A percentile compares a stretch with the other conserved stretches of the same genome.
These are phyloP conservation scores for Cladophialophora exuberans DNA, from an alignment of 2,329 filamentous ascomycete species.

Conservation along the genomic window DNA sequence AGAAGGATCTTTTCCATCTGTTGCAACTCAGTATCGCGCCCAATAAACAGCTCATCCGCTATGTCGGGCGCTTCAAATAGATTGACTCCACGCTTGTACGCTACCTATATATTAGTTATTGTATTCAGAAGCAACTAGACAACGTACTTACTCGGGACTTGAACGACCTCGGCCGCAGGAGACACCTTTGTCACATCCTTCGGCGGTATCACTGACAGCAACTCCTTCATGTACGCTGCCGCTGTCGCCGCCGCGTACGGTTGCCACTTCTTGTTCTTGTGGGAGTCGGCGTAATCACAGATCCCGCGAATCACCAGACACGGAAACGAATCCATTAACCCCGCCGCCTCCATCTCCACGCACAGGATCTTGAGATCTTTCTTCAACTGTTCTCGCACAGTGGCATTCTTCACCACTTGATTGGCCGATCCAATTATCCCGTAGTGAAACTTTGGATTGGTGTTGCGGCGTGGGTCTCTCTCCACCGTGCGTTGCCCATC, in stretches of 20 bases:
- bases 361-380: slow-evolving; percentile 6
- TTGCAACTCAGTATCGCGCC: slow-evolving; percentile 15
- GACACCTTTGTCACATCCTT: background rate
- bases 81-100: slow-evolving; percentile 11
- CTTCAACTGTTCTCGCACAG: slow-evolving; percentile 20
- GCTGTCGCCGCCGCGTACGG: slow-evolving; percentile 31
- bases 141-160: no score
- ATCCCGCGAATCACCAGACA: slow-evolving; percentile 33
- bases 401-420: slow-evolving; percentile 33
- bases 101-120: background rate
- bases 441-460: slow-evolving; percentile 31
- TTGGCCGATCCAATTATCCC: slow-evolving; percentile 37
- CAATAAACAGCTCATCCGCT: slow-evolving; percentile 17
- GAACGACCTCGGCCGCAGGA: background rate
- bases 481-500: background rate
- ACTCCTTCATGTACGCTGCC: slow-evolving; percentile 31
- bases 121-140: no score
- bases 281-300: slow-evolving; percentile 33
- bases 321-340: slow-evolving; percentile 29
- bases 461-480: background rate
- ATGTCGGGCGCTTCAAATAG: slow-evolving; percentile 16
- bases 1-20: slow-evolving; percentile 24
- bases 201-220: slow-evolving; percentile 3
- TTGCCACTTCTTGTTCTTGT: slow-evolving; percentile 34
- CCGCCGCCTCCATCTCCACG: slow-evolving; percentile 33